phyloP scores from a whole-genome alignment of 164 flowering plant species.

The Tetracentron sinense region DNA sequence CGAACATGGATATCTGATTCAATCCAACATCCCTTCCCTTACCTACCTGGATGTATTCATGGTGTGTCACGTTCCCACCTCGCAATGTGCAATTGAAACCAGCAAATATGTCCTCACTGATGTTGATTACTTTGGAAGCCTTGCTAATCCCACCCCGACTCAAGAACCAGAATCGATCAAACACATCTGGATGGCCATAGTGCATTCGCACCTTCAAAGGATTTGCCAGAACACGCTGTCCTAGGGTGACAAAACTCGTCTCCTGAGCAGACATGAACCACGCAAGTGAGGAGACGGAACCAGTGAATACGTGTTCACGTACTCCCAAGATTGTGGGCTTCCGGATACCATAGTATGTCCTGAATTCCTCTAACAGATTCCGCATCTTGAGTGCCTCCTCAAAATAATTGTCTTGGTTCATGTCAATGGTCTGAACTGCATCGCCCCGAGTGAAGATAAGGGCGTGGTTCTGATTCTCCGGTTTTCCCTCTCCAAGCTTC shows the following conservation, averaged over 20 bases:
- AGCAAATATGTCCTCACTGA: constrained; percentile 96
- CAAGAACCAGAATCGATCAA: constrained; percentile 90
- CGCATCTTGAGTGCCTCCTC: constrained; percentile 98
- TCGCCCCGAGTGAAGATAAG: constrained; percentile 92
- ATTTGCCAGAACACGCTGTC: constrained; percentile 92
- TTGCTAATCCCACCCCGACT: constrained; percentile 92
- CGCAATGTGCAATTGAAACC: constrained; percentile 93
- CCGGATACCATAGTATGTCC: constrained; percentile 57
- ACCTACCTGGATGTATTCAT: constrained; percentile 95
- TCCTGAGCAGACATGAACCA: constrained; percentile 99
- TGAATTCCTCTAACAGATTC: constrained; percentile 80
- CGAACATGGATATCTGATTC: constrained; percentile 95
- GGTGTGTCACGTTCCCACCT: constrained; percentile 96
- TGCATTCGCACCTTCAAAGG: constrained; percentile 93
- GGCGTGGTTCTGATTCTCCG: constrained; percentile 97
- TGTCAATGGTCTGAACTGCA: constrained; percentile 93
- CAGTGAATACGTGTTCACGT: constrained; percentile 86
- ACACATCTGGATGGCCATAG: constrained; percentile 97
- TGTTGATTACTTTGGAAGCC: constrained; percentile 86
- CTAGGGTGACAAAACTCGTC: constrained; percentile 86
- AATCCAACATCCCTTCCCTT: constrained; percentile 97
- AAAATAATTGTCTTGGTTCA: constrained; percentile 94
- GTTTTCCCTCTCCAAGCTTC: constrained; percentile 94
- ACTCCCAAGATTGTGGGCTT: constrained; percentile 93
- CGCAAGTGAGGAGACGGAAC: constrained; percentile 93